phyloP scores from a whole-genome alignment of 331 rosid genomes.

The Saraca asoca region DNA sequence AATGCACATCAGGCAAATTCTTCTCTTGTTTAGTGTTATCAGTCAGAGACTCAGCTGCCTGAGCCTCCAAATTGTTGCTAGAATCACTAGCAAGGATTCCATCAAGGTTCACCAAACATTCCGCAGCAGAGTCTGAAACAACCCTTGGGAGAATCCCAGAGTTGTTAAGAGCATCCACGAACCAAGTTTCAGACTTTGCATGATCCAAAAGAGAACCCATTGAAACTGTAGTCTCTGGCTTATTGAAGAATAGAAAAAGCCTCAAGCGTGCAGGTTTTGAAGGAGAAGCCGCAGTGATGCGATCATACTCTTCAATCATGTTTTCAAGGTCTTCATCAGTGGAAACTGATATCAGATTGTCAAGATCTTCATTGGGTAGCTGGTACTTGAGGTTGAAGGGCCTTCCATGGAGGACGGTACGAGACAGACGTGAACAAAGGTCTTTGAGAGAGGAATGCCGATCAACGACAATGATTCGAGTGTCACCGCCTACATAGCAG shows the following conservation, averaged over 20 bases:
- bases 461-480: conserved; percentile 76
- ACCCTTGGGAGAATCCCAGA: conserved; percentile 55
- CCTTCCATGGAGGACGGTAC: conserved; percentile 69
- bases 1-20: conserved; percentile 48
- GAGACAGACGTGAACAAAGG: conserved; percentile 66
- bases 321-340: conserved; percentile 90
- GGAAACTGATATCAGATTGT: conserved; percentile 70
- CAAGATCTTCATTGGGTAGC: conserved; percentile 81
- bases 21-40: conserved; percentile 46
- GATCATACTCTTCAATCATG: conserved; percentile 90
- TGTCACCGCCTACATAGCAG: conserved; percentile 86
- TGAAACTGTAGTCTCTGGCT: conserved; percentile 73
- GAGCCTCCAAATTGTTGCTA: conserved; percentile 65
- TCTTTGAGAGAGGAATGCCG: conserved; percentile 65
- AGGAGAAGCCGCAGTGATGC: conserved; percentile 44
- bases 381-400: conserved; percentile 84
- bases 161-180: conserved; percentile 87
- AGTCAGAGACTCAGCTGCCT: conserved; percentile 38
- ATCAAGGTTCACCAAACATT: conserved; percentile 58
- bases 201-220: conserved; percentile 84
- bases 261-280: conserved; percentile 65
- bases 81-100: conserved; percentile 57
- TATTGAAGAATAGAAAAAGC: conserved; percentile 65
- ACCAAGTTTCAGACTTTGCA: conserved; percentile 90
- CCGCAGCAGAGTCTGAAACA: conserved; percentile 71